A percentile compares a stretch with the other conserved stretches of the same genome.
Conservation (phyloP, 2,329 filamentous ascomycete genomes). For the Byssoonygena ceratinophila region DNA sequence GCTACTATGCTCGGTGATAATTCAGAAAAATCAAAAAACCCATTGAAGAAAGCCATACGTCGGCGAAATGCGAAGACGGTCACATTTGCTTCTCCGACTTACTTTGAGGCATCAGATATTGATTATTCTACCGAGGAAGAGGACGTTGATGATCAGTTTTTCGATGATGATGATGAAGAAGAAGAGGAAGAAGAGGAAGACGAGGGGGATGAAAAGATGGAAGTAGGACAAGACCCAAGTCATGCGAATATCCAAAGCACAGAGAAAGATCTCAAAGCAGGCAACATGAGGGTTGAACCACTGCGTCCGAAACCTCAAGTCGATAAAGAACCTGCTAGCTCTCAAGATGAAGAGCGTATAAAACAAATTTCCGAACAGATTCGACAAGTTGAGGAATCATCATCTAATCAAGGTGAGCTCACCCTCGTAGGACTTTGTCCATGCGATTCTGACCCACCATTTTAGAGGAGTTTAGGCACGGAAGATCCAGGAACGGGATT, state of each 20-base stretch:
- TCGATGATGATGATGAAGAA: conserved; percentile 38
- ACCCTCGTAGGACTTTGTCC: not conserved
- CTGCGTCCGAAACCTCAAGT: conserved; percentile 35
- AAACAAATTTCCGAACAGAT: conserved; percentile 29
- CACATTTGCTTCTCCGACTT: conserved; percentile 72
- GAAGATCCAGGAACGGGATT: conserved; percentile 67
- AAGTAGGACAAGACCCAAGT: conserved; percentile 20
- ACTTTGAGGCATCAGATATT: conserved; percentile 79
- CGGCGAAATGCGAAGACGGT: conserved; percentile 76
- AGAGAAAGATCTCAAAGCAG: conserved; percentile 25
- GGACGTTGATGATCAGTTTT: conserved; percentile 39
- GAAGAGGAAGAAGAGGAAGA: conserved; percentile 27
- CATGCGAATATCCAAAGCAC: conserved; percentile 23
- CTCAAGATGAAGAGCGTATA: conserved; percentile 22
- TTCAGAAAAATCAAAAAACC: conserved; percentile 69
- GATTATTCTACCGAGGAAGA: conserved; percentile 72
- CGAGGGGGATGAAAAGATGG: not conserved
- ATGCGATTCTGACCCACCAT: not conserved
- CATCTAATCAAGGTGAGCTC: conserved; percentile 38
- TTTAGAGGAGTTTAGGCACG: conserved; percentile 18
- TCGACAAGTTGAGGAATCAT: conserved; percentile 57
- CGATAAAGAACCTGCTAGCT: conserved; percentile 25
- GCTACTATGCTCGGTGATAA: conserved; percentile 62
- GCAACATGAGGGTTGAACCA: conserved; percentile 37
- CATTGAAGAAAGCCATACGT: conserved; percentile 73